These are phyloP conservation scores for Phytopythium litorale DNA, from an alignment of 352 stramenopile genomes.

Conservation along the genomic window DNA sequence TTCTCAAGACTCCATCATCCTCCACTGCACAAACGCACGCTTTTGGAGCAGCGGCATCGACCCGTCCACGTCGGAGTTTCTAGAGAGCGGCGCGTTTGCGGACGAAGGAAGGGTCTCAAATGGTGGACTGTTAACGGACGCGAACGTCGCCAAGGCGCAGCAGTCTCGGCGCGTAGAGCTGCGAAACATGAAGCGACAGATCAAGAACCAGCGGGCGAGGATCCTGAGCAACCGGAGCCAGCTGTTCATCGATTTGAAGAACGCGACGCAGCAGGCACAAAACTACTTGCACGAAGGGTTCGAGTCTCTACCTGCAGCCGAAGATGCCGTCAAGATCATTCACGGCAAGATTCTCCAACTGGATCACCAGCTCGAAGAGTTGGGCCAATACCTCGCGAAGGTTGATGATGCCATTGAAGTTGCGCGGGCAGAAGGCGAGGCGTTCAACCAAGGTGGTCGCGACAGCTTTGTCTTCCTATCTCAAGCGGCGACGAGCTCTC, in stretches of 20 bases:
- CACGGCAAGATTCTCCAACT: constrained; percentile 77
- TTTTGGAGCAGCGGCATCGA: constrained; percentile 72
- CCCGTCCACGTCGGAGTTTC: constrained; percentile 59
- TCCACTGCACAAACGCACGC: constrained; percentile 69
- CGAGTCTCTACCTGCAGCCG: constrained; percentile 57
- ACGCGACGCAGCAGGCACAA: constrained; percentile 72
- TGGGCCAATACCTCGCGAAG: constrained; percentile 57
- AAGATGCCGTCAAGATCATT: constrained; percentile 82
- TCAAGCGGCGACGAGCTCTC: constrained; percentile 17
- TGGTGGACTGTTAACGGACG: constrained; percentile 29
- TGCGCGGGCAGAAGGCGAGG: constrained; percentile 55
- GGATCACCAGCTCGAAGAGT: constrained; percentile 67
- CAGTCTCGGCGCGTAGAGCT: constrained; percentile 62
- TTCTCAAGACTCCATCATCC: constrained; percentile 64
- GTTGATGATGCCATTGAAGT: constrained; percentile 73
- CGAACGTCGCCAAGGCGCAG: constrained; percentile 44
- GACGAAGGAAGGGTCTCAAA: constrained; percentile 51
- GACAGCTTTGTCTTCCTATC: constrained; percentile 63
- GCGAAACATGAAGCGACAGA: constrained; percentile 61
- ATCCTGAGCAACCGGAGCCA: constrained; percentile 80
- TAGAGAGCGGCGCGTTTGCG: constrained; percentile 69
- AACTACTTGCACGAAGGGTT: constrained; percentile 86
- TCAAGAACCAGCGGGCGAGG: constrained; percentile 82
- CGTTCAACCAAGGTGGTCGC: constrained; percentile 30
- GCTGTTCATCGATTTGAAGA: constrained; percentile 79